Evolutionary conservation across 108 stramenopile species (phyloP).

Genomic region (Nannochloropsis salina): DNA sequence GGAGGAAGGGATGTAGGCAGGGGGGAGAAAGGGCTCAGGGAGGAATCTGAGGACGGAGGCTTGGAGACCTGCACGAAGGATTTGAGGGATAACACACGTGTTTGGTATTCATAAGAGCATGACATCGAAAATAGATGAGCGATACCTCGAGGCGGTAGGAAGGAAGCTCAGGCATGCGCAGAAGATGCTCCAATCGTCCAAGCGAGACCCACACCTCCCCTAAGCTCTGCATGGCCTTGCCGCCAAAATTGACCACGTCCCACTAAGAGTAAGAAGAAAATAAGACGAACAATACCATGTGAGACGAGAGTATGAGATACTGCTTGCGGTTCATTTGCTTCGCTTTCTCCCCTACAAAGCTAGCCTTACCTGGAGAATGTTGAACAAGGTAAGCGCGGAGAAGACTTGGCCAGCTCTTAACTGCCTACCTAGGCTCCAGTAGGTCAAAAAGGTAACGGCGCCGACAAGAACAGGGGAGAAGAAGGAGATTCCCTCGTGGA

Average conservation of each 20-base stretch:
- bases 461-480: not conserved
- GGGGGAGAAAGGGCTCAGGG: not conserved
- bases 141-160: not conserved
- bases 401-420: not conserved
- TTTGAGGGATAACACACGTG: no score
- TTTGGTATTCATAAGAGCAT: no score
- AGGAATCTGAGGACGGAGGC: no score
- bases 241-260: conserved; percentile 70
- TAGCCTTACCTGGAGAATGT: not conserved
- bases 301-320: no score
- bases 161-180: conserved; percentile 18
- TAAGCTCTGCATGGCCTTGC: conserved; percentile 63
- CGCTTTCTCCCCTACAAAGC: no score
- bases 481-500: not conserved
- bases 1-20: not conserved
- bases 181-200: conserved; percentile 26
- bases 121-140: not conserved
- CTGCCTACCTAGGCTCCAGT: not conserved
- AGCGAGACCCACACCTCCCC: conserved; percentile 30
- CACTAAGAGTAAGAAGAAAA: not conserved
- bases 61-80: no score
- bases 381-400: not conserved
- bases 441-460: not conserved
- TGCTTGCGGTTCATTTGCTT: no score
- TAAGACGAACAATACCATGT: no score